phyloP scores from a whole-genome alignment of 305 asterid genomes.

The Andrographis paniculata region DNA sequence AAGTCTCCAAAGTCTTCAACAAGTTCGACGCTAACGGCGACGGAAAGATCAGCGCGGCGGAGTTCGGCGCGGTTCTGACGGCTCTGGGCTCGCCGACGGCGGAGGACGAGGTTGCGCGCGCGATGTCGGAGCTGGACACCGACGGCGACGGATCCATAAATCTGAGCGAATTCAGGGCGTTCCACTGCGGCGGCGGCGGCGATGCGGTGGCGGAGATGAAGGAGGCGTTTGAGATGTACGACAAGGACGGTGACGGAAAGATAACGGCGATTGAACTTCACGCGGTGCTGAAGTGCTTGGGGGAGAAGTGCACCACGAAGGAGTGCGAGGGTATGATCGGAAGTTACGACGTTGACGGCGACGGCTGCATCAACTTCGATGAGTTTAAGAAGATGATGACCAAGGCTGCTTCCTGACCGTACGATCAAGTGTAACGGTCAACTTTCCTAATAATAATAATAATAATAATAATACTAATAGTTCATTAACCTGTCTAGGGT shows the following conservation, averaged over 20 bases:
- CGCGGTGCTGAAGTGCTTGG: constrained; percentile 42
- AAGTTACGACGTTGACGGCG: constrained; percentile 73
- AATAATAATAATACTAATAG: too few relatives aligned
- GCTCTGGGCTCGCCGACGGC: constrained; percentile 52
- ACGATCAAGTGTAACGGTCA: too few relatives aligned
- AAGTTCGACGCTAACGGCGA: constrained; percentile 85
- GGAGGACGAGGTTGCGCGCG: constrained; percentile 46
- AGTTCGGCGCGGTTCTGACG: constrained; percentile 49
- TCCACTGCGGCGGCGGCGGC: constrained; percentile 37
- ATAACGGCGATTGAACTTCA: constrained; percentile 59
- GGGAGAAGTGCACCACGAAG: constrained; percentile 54
- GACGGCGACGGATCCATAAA: constrained; percentile 92
- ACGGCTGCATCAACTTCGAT: constrained; percentile 68
- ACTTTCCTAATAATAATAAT: too few relatives aligned
- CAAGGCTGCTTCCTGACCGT: constrained; percentile 7
- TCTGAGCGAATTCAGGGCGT: constrained; percentile 62
- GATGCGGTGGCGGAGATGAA: constrained; percentile 40
- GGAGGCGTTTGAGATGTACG: constrained; percentile 66
- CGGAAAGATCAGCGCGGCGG: constrained; percentile 63
- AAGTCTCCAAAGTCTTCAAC: constrained; percentile 53
- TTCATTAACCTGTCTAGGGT: too few relatives aligned
- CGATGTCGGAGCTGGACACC: constrained; percentile 67
- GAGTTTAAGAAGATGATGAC: constrained; percentile 80
- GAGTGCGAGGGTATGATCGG: constrained; percentile 69
- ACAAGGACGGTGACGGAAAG: constrained; percentile 64